Evolutionary conservation across 2,329 filamentous ascomycete genomes (phyloP).

Genomic region (Didymella pomorum): DNA sequence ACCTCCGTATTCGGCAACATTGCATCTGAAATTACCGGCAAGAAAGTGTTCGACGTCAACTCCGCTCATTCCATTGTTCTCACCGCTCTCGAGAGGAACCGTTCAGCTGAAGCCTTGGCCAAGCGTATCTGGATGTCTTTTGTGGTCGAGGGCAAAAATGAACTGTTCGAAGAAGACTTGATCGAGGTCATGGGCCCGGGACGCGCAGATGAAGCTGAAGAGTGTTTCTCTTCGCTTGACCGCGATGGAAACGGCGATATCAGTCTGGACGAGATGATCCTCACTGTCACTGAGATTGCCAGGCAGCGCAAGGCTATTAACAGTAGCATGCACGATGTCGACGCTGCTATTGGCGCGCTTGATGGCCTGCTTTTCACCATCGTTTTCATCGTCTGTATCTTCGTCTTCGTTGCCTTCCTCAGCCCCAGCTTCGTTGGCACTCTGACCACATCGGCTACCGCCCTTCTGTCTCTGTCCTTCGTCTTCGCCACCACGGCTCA

Average conservation of each 20-base stretch:
- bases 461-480: conserved; percentile 94
- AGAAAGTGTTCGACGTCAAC: conserved; percentile 92
- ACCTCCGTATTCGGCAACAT: conserved; percentile 93
- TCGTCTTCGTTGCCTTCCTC: conserved; percentile 91
- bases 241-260: conserved; percentile 92
- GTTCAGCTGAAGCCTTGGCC: conserved; percentile 89
- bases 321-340: conserved; percentile 96
- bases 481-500: conserved; percentile 91
- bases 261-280: conserved; percentile 92
- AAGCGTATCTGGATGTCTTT: conserved; percentile 98
- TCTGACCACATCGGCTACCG: conserved; percentile 87
- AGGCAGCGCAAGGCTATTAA: conserved; percentile 87
- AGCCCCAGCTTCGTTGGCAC: conserved; percentile 85
- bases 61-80: conserved; percentile 89
- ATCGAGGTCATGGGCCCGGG: conserved; percentile 83
- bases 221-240: conserved; percentile 83
- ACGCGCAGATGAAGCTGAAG: conserved; percentile 79
- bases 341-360: conserved; percentile 89
- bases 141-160: conserved; percentile 85
- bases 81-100: conserved; percentile 84
- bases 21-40: conserved; percentile 92
- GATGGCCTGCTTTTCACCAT: conserved; percentile 85
- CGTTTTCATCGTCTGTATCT: conserved; percentile 79
- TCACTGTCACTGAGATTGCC: conserved; percentile 83
- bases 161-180: conserved; percentile 81